Base-by-base conservation (phyloP, 257 asterid genomes). In the Thymus quinquecostatus region DNA sequence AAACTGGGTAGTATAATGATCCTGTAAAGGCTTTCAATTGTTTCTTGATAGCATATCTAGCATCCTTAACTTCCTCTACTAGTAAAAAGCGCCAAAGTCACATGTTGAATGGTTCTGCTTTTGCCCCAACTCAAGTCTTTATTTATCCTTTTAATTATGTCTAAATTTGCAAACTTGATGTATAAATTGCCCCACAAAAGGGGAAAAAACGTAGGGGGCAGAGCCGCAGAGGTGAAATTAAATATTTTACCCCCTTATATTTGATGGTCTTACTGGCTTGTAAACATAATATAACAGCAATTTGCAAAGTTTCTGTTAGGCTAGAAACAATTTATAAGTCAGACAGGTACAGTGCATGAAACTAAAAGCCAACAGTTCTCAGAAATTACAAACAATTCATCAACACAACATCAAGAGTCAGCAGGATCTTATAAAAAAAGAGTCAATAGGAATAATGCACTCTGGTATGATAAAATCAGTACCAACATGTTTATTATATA, bases 41-140 rank as follows among this genome's bases (percentile, higher is more conserved):
- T 70, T 36, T 6, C 27, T 11, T 1, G 43, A 69, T 57, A 69
- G 13, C 66, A 57, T 58, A 69, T 29, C 13, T 36, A 44, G 57
- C 61, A 60, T 14, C 66, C 8, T 53, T 12, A 57, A 13, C 66
- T 29, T 43, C 58, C 74, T 66, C 3, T 5, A 29, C n/a, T 30
- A 43, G 40, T 63, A 21, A 21, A 21, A 21, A 21, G 21, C 21
- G 21, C 21, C 21, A 21, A 21, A 21, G 21, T 21, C 21, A 21
- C 21, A 21, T 21, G 21, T 21, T 21, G 21, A 21, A 21, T 21
- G 21, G 21, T 21, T 21, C 21, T 21, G 21, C 21, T 21, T 21
- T 21, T 21, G 21, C 21, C 21, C 21, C 21, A 21, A 21, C 21
- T 21, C 21, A 21, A 21, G 21, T 21, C 21, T 21, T 21, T 21